Evolutionary conservation across 2,329 filamentous ascomycete species (phyloP), one percentile per base, ranked within the genome.

Genomic region (Myriosclerotinia curreyana): DNA sequence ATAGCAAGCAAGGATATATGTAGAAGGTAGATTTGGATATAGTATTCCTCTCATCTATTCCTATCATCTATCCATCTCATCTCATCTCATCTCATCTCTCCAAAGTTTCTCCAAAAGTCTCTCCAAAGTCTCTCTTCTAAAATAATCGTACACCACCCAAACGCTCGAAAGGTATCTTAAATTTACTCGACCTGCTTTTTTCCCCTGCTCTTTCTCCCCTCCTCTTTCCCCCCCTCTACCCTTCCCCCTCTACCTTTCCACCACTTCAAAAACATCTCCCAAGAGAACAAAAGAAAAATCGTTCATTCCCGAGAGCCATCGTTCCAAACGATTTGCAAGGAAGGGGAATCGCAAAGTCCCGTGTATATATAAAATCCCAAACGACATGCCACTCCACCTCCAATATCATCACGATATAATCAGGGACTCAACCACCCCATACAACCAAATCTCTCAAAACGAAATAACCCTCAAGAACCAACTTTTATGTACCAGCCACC

Each of bases 401-500:
- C 25, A 9, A 44, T 3, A 46, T 22, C 28, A 48, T 46, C 28
- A 17, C 11, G 22, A 5, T 11, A 58, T 12, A 22, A 58, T 58
- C 55, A 36, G 42, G 42, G 42, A 58, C 55, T 48, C 28, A 25
- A 48, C 55, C 36, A 58, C 2, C 55, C 42, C 31, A 8, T 20
- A 12, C 28, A 36, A 58, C 12, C 42, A 58, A 58, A 48, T 58
- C 55, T 28, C 55, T 58, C 42, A 25, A 34, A 48, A 48, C n/a
- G 20, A 48, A 51, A 51, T 14, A 50, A 40, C 25, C 46, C 34
- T n/a, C 58, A 51, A 48, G 42, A 58, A 58, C 42, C 42, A 60
- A 60, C 44, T 60, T 60, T 60, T 51, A 11, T 50, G 12, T n/a
- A 60, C 58, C 58, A 28, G 36, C 58, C 17, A 60, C 46, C 46